Evolutionary conservation across 2,329 filamentous ascomycete species (phyloP), one percentile per base, ranked within the genome.

Genomic region (Lachnellula occidentalis): DNA sequence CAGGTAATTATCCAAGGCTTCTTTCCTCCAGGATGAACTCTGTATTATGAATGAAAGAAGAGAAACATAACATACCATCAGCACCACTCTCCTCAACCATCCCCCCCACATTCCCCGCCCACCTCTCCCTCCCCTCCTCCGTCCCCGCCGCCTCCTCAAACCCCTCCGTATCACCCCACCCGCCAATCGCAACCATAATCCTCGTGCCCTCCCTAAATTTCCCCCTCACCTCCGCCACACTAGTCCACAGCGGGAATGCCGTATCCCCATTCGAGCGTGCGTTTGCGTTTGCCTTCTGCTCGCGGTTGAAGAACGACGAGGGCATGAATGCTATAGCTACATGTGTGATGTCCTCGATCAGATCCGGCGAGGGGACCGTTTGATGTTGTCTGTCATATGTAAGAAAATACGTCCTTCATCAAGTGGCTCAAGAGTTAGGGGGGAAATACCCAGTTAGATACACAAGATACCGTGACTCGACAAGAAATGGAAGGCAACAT

Each of bases 171-270:
- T 89, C 84, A 0, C 86, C 86, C 87, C 87, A 91, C 50, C 87
- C 87, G 11, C 87, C 87, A 58, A 91, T 82, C 19, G 87, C 86
- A 37, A 90, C 76, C 72, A 86, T 78, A 21, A 90, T 70, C 61
- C 86, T 84, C 19, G 84, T 83, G 24, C 73, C 74, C 0, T 70
- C 56, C 6, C 70, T 69, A 56, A 85, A 82, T 51, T 74, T 71
- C 17, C 65, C 55, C 19, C 53, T 55, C 15, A 43, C 45, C 22
- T 51, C 66, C 3, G 66, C 64, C 2, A 85, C 73, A 1, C 73
- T 74, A 3, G 76, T 79, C 61, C 83, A 55, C 5, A 85, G 67
- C 0, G 78, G 76, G 8, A 31, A 31, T 31, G 8, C 27, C 27
- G 8, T 31, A 9, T 11, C 6, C 6, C 71, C 77, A 82, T 4